Base-by-base conservation (phyloP, 1,139 yeast genomes). In the Diutina sp. region DNA sequence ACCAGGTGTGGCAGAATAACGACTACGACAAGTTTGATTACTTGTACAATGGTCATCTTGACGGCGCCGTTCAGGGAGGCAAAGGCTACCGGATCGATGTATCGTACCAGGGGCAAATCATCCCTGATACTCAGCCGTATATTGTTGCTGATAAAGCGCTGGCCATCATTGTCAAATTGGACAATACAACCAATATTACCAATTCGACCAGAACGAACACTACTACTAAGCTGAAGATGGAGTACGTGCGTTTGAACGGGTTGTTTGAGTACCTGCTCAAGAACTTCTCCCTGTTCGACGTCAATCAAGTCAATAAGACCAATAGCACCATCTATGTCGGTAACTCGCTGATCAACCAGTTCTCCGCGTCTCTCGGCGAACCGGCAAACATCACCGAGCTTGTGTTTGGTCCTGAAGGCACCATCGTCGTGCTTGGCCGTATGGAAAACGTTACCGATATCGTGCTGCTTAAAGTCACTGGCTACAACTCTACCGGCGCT, bases 201-300 rank as follows among this genome's bases (percentile, higher is more conserved):
- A 74, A 73, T 57, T 64, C 67, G 53, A 67, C 73, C 14, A 72
- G 72, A 58, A 60, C 16, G 21, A 58, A 63, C 35, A 61, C 62
- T 59, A 30, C 51, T 12, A 58, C 59, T 44, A 32, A 29, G 38
- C 57, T 18, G 50, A 29, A 11, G 16, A 46, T 45, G 56, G 38
- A 50, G 51, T 46, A 9, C 57, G 61, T 74, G 51, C 65, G 68
- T 6, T 65, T 90, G 57, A 86, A 87, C 66, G 95, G 95, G 2
- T 65, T 93, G 51, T 89, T 91, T 66, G 97, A 93, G 69, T 93
- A 85, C 69, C 83, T 90, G 0, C 71, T 84, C 55, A 72, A 80
- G 3, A 90, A 90, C 66, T 89, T 87, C 66, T 72, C 93, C 0
- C 61, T 66, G 53, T 78, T 77, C 58, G 72, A 73, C 51, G 69